Evolutionary conservation across 1,284 basidiomycete species (phyloP).

Genomic region (Paramarasmius palmivorus): DNA sequence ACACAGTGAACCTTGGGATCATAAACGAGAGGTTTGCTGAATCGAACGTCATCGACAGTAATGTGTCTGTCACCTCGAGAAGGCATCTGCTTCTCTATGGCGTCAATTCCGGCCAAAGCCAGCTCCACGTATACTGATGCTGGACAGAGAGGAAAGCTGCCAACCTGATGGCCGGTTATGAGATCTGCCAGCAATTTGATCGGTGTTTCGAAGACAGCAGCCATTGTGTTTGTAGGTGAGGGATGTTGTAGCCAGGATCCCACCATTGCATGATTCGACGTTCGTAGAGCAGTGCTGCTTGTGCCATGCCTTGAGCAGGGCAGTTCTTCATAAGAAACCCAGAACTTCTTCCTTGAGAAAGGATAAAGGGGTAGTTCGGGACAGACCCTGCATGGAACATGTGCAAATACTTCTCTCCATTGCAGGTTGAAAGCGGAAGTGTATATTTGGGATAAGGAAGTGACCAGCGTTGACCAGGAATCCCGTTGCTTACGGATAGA

Average conservation of each 20-base stretch:
- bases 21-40: conserved; percentile 58
- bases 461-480: conserved; percentile 44
- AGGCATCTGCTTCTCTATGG: conserved; percentile 28
- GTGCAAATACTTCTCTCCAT: conserved; percentile 58
- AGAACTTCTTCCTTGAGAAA: conserved; percentile 56
- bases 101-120: conserved; percentile 43
- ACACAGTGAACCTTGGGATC: conserved; percentile 28
- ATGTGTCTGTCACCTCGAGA: conserved; percentile 29
- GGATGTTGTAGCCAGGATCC: conserved; percentile 47
- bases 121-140: conserved; percentile 71
- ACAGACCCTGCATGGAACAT: conserved; percentile 40
- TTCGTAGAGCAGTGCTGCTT: background rate
- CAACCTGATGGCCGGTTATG: conserved; percentile 61
- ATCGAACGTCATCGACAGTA: conserved; percentile 44
- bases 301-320: background rate
- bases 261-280: conserved; percentile 11
- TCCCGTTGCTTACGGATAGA: conserved; percentile 49
- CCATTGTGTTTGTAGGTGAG: conserved; percentile 35
- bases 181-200: conserved; percentile 42
- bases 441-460: conserved; percentile 51
- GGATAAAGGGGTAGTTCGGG: conserved; percentile 63
- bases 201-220: conserved; percentile 55
- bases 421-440: conserved; percentile 36
- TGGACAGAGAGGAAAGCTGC: conserved; percentile 59
- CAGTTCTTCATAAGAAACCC: conserved; percentile 50